These are phyloP conservation scores for Boletellus sp. DNA, from an alignment of 1,284 basidiomycete genomes.

Conservation along the genomic window DNA sequence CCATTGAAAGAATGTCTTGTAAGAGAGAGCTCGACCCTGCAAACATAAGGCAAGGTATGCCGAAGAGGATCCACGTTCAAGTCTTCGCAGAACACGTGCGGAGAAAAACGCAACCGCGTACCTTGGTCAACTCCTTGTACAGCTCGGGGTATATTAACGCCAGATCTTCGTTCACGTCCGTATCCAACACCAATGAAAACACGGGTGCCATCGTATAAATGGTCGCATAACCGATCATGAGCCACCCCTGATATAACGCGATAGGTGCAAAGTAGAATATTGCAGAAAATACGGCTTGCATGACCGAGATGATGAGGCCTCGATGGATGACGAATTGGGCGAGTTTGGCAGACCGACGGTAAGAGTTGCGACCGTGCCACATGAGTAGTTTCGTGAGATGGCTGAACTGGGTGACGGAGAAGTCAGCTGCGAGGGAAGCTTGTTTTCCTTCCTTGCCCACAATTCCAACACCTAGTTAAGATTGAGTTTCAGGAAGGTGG, in stretches of 20 bases:
- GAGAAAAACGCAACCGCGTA: slow-evolving; percentile 24
- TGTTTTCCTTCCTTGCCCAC: slow-evolving; percentile 99
- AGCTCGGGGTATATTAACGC: slow-evolving; percentile 95
- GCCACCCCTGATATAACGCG: slow-evolving; percentile 96
- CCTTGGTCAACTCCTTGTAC: slow-evolving; percentile 97
- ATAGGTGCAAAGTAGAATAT: slow-evolving; percentile 99
- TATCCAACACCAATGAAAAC: slow-evolving; percentile 93
- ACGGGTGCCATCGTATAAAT: slow-evolving; percentile 98
- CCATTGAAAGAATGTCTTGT: slow-evolving; percentile 99
- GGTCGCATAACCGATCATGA: slow-evolving; percentile 97
- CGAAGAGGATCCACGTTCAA: neutral
- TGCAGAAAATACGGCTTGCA: slow-evolving; percentile 94
- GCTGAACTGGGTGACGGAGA: slow-evolving; percentile 95
- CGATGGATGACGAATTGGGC: slow-evolving; percentile 99
- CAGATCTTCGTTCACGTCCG: slow-evolving; percentile 93
- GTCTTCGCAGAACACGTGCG: neutral
- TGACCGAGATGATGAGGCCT: slow-evolving; percentile 95
- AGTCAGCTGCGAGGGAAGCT: slow-evolving; percentile 96
- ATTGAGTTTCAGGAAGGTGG: slow-evolving; percentile 1
- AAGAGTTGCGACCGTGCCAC: slow-evolving; percentile 97
- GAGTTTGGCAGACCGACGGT: slow-evolving; percentile 95
- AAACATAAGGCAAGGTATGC: neutral
- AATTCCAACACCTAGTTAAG: slow-evolving; percentile 80
- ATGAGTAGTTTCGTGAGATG: slow-evolving; percentile 92
- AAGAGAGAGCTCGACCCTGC: slow-evolving; percentile 89